Percentiles rank a stretch among this genome's conserved stretches.
These are phyloP conservation scores for Eremothecium sinecaudum DNA, from an alignment of 1,139 yeast genomes.

Conservation along the genomic window DNA sequence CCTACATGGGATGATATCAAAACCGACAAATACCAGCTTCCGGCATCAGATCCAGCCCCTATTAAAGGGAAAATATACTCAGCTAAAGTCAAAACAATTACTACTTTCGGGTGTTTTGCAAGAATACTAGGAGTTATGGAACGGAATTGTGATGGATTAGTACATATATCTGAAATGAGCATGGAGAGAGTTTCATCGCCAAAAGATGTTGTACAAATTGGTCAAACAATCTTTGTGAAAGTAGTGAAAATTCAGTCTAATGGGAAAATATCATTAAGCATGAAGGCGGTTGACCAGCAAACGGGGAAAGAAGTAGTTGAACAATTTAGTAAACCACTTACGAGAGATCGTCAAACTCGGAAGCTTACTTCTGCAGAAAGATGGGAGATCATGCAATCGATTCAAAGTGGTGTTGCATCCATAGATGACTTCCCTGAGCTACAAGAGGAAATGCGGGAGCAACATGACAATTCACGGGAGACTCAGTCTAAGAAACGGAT, in stretches of 20 bases:
- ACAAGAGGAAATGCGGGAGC: constrained; percentile 41
- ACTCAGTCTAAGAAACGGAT: constrained; percentile 3
- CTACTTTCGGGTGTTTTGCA: constrained; percentile 74
- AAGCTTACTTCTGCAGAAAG: constrained; percentile 75
- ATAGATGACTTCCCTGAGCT: constrained; percentile 67
- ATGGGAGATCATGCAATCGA: constrained; percentile 81
- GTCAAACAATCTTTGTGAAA: constrained; percentile 60
- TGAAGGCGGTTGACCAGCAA: constrained; percentile 67
- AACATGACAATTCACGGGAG: constrained; percentile 25
- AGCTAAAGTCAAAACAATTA: constrained; percentile 53
- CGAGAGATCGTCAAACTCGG: constrained; percentile 12
- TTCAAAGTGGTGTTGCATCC: constrained; percentile 67
- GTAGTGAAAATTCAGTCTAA: constrained; percentile 42
- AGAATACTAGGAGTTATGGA: constrained; percentile 35
- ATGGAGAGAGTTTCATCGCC: constrained; percentile 46
- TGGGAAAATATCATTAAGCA: constrained; percentile 49
- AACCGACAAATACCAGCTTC: constrained; percentile 12
- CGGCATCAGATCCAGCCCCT: constrained; percentile 30
- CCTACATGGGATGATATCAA: constrained; percentile 17
- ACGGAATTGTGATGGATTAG: constrained; percentile 46
- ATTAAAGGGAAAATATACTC: constrained; percentile 40
- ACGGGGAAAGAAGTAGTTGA: constrained; percentile 43
- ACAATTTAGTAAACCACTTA: constrained; percentile 28
- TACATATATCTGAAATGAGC: constrained; percentile 67
- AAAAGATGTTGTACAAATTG: constrained; percentile 44